Base-by-base conservation (phyloP, 1,284 basidiomycete genomes). In the Ustilago shanxiensis region DNA sequence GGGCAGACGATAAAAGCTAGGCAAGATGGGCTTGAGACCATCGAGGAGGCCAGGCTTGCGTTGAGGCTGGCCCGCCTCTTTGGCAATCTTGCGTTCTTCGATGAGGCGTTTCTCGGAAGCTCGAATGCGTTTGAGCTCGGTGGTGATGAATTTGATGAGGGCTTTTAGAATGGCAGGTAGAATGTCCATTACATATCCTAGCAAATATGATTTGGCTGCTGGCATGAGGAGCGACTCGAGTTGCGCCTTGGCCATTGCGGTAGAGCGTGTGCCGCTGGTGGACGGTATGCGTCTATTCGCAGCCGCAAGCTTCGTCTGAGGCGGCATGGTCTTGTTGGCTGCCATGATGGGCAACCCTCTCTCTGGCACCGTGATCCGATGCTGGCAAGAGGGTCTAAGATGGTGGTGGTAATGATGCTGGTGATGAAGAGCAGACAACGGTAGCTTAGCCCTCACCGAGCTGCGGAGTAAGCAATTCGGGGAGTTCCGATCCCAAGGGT, bases 161-260 rank as follows among this genome's bases (percentile, higher is more conserved):
- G 69, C 71, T 49, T 82, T 83, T 66, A 83, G 72, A 47, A 83
- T 71, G 55, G 80, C 70, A 11, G 82, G 82, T 6, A 83, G 64
- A 55, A 75, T 69, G 59, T 83, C 82, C 64, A 81, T 69, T 20
- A 79, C 51, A 60, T 82, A 82, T 54, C 82, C 82, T 28, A 83
- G 56, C 24, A 79, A 35, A 57, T 77, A 83, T 2, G 82, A 79
- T 53, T 80, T 79, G 41, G 62, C 53, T 4, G 80, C 80, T 13
- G 82, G 82, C 58, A 77, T 63, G 44, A 81, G 66, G 33, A 79
- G 69, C 44, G 69, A 56, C 54, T 76, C 73, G 66, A 76, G 60
- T 22, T 64, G 67, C 16, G 54, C 41, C n/a, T 56, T 41, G 3
- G 60, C 64, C 44, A 57, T 4, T 13, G 33, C 29, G 4, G 54